Conservation (phyloP, 192 early-diverging fungal genomes). For the Podila horticola region DNA sequence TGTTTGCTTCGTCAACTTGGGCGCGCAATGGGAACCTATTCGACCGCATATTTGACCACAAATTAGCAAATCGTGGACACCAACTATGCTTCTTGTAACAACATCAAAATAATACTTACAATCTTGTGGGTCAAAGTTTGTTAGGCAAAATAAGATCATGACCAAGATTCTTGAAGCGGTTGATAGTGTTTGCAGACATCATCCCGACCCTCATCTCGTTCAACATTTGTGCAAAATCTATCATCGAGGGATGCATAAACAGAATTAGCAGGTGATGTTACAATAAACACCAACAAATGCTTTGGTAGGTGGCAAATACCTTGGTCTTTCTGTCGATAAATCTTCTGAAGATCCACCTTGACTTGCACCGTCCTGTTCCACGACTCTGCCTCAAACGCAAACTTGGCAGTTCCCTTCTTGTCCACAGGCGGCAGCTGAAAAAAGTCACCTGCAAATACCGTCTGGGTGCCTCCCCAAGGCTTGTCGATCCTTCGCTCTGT, state of each 20-base stretch:
- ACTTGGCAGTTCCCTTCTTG: conserved; percentile 46
- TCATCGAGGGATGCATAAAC: background rate
- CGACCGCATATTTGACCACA: background rate
- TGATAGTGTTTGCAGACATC: conserved; percentile 63
- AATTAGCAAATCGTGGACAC: background rate
- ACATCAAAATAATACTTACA: conserved; percentile 60
- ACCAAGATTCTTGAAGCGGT: conserved; percentile 49
- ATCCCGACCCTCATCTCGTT: conserved; percentile 86
- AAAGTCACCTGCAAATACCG: conserved; percentile 77
- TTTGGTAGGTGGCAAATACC: conserved; percentile 23
- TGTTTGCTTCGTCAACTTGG: conserved; percentile 82
- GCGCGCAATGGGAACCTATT: conserved; percentile 27
- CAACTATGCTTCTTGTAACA: background rate
- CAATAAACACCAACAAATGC: background rate
- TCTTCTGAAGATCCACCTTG: conserved; percentile 73
- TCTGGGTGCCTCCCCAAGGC: conserved; percentile 84
- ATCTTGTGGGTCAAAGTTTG: conserved; percentile 71
- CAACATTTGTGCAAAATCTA: conserved; percentile 78
- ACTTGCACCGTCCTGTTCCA: conserved; percentile 64
- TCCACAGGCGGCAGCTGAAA: conserved; percentile 84
- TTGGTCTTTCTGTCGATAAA: conserved; percentile 86
- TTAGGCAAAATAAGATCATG: conserved; percentile 53
- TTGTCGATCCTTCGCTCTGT: conserved; percentile 18
- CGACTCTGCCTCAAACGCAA: conserved; percentile 70
- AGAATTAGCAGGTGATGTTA: too few species aligned